Base-by-base conservation (phyloP, 2,329 filamentous ascomycete genomes). In the Alternaria brassicae region DNA sequence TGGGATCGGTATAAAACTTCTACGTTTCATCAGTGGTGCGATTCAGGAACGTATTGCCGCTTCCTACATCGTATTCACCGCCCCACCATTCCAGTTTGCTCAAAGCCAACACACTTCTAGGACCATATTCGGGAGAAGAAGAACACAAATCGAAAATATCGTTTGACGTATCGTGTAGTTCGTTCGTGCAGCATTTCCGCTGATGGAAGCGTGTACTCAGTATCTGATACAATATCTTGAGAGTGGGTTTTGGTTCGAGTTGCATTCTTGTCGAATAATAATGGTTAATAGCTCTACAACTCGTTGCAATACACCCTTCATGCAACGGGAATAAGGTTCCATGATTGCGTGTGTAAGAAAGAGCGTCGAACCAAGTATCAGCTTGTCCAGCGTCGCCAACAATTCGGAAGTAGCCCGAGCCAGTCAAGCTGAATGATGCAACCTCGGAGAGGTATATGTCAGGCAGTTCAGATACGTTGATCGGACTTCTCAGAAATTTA, bases 301-400 rank as follows among this genome's bases (percentile, higher is more conserved):
- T 61, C 13, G 67, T 70, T 4, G 62, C 50, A 5, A 74, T 53
- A 47, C 72, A 74, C 4, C 57, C 58, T 15, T 68, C 60, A 23
- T 74, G 72, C 15, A 74, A 57, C 0, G 72, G 66, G 44, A 73
- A 71, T 9, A 72, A 40, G 1, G 64, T 62, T 23, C 68, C 62
- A 10, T 60, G 41, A 10, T 51, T 44, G 2, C 23, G 37, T 8
- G 57, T 51, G 23, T 69, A 51, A 5, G 58, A 53, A 8, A 68
- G 61, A 34, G 62, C 55, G 23, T 69, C 63, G 45, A 69, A 62
- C 49, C 58, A 65, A 6, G 61, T 47, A 28, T 65, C 63, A 4
- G 55, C 48, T 30, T 39, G 40, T 10, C 53, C 48, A 8, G 65
- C 55, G 17, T 59, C 41, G 23, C 63, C 62, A 17, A 48, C 39